Percentiles rank a stretch among this genome's conserved stretches.
Conservation (phyloP, 1,284 basidiomycete genomes). For the Ceratorhiza oryzae-sativae region DNA sequence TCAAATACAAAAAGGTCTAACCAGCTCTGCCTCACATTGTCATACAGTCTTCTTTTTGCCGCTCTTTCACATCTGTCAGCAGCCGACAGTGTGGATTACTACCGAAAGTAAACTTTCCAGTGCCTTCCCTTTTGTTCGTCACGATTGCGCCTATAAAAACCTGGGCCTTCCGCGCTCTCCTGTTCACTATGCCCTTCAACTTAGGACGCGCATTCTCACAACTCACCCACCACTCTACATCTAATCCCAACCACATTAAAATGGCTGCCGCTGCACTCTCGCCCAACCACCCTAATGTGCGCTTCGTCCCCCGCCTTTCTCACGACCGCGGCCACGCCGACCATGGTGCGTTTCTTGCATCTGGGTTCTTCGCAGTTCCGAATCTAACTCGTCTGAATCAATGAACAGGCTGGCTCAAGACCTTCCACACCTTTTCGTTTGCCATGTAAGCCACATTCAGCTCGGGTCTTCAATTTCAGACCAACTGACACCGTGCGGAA, state of each 20-base stretch:
- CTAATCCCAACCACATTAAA: slow-evolving; percentile 14
- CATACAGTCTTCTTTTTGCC: not conserved
- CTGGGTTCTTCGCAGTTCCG: not conserved
- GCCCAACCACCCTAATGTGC: slow-evolving; percentile 19
- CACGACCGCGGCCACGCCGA: slow-evolving; percentile 76
- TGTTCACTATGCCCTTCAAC: slow-evolving; percentile 29
- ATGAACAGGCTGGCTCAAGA: slow-evolving; percentile 78
- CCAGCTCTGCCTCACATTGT: slow-evolving; percentile 9
- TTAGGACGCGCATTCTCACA: slow-evolving; percentile 19
- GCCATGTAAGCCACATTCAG: slow-evolving; percentile 60
- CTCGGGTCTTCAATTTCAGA: slow-evolving; percentile 1
- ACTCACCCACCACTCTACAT: slow-evolving; percentile 20
- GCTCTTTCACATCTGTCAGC: slow-evolving; percentile 25
- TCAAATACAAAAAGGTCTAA: slow-evolving; percentile 21
- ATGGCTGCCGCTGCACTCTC: slow-evolving; percentile 27
- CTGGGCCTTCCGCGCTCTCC: slow-evolving; percentile 3
- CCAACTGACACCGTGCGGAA: not conserved
- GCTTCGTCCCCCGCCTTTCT: slow-evolving; percentile 26
- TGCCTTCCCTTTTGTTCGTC: slow-evolving; percentile 9
- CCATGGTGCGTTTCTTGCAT: slow-evolving; percentile 59
- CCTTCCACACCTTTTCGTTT: slow-evolving; percentile 88
- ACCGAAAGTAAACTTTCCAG: not conserved
- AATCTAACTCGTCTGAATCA: slow-evolving; percentile 41
- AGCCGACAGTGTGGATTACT: slow-evolving; percentile 1
- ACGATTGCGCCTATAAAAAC: slow-evolving; percentile 26